A percentile compares a stretch with the other conserved stretches of the same genome.
Conservation (phyloP, 331 rosid genomes). For the Arachis monticola region DNA sequence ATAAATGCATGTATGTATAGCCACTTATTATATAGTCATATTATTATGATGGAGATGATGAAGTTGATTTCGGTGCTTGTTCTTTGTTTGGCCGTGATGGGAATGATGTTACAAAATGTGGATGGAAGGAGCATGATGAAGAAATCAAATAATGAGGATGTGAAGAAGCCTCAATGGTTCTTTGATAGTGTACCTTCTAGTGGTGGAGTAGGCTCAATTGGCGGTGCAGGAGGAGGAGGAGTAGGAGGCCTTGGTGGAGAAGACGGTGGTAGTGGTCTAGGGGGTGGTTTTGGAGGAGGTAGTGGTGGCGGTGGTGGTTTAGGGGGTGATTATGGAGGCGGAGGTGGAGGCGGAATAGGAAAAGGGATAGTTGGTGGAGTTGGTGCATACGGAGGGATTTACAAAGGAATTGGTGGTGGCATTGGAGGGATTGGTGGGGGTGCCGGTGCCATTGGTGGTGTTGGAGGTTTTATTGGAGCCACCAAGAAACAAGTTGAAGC, state of each 20-base stretch:
- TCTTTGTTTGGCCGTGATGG: slow-evolving; percentile 43
- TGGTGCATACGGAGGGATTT: slow-evolving; percentile 37
- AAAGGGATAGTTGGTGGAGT: slow-evolving; percentile 31
- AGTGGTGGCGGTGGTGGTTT: not conserved
- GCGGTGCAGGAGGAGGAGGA: too few species aligned
- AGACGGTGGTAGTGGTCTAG: not conserved
- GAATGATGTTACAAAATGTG: slow-evolving; percentile 36
- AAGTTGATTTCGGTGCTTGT: slow-evolving; percentile 41
- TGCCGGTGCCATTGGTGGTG: slow-evolving; percentile 18
- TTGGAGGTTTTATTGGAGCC: slow-evolving; percentile 43
- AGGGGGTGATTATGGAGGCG: slow-evolving; percentile 39
- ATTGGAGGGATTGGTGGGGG: slow-evolving; percentile 43
- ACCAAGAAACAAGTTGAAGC: slow-evolving; percentile 36
- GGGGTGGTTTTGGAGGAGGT: slow-evolving; percentile 7
- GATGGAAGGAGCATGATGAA: slow-evolving; percentile 47
- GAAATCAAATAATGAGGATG: slow-evolving; percentile 37
- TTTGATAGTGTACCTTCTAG: slow-evolving; percentile 38
- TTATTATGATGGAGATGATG: slow-evolving; percentile 43
- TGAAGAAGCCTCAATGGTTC: slow-evolving; percentile 52
- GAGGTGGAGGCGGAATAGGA: slow-evolving; percentile 23
- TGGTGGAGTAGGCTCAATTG: too few species aligned
- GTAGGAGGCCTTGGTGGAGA: slow-evolving; percentile 39
- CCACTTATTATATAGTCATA: not conserved
- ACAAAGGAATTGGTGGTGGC: slow-evolving; percentile 38
- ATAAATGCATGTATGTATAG: slow-evolving; percentile 39